A percentile compares a stretch with the other conserved stretches of the same genome.
Conservation (phyloP, 1,284 basidiomycete species). For the Rugiboletus extremiorientalis region DNA sequence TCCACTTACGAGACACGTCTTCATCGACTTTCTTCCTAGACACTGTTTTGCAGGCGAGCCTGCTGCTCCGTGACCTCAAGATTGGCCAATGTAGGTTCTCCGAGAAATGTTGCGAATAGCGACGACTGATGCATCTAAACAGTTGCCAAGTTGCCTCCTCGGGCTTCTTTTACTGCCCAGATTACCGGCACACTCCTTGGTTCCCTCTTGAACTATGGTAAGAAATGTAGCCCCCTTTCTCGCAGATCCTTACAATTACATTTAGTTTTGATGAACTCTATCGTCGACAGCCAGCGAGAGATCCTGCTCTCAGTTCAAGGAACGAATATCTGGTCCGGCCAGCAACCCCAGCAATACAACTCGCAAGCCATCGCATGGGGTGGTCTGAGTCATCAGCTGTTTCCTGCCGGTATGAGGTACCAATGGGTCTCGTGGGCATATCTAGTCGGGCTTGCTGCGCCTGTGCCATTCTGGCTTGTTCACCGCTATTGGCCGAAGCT, state of each 20-base stretch:
- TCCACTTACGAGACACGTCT: background rate
- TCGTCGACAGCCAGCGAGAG: conserved; percentile 52
- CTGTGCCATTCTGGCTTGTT: conserved; percentile 56
- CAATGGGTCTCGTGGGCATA: conserved; percentile 57
- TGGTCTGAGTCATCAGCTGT: conserved; percentile 58
- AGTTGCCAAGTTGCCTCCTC: conserved; percentile 67
- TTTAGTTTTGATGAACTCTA: conserved; percentile 54
- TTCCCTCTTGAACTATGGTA: conserved; percentile 53
- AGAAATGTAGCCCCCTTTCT: conserved; percentile 11
- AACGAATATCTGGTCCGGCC: conserved; percentile 63
- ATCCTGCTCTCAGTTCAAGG: conserved; percentile 48
- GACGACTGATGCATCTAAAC: background rate
- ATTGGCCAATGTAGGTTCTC: conserved; percentile 51
- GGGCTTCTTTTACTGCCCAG: conserved; percentile 64
- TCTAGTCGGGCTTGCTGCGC: conserved; percentile 54
- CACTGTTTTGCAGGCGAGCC: conserved; percentile 42
- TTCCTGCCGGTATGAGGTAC: conserved; percentile 53
- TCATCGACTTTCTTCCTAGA: conserved; percentile 27
- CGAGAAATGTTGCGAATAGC: background rate
- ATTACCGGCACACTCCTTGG: conserved; percentile 49
- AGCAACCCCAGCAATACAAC: conserved; percentile 58
- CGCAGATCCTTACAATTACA: background rate
- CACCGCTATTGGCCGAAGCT: conserved; percentile 45
- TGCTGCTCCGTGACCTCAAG: conserved; percentile 56
- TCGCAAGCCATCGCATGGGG: conserved; percentile 67